These are phyloP conservation scores for Chlorokybus atmophyticus DNA, from an alignment of 139 green algal species.

Conservation along the genomic window DNA sequence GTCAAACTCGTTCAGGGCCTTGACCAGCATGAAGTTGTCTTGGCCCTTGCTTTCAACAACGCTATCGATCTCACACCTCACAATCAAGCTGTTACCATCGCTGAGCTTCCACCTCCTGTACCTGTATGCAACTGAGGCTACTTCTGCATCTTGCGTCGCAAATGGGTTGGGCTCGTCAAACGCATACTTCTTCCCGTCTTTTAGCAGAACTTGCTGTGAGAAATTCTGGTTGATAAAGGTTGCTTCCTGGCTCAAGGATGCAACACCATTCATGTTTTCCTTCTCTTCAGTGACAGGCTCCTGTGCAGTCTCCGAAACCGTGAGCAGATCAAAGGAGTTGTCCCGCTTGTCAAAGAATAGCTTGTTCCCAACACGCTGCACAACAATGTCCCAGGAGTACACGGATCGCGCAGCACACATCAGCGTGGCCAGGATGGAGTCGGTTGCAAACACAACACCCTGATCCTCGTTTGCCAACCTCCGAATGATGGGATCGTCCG, in stretches of 20 bases:
- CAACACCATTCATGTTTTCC: conserved; percentile 83
- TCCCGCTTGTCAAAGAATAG: conserved; percentile 81
- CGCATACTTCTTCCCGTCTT: conserved; percentile 27
- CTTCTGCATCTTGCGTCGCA: conserved; percentile 31
- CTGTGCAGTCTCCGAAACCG: conserved; percentile 57
- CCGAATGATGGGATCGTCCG: conserved; percentile 79
- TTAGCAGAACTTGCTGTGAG: conserved; percentile 53
- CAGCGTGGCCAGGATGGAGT: conserved; percentile 76
- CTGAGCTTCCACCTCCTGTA: conserved; percentile 73
- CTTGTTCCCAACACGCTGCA: conserved; percentile 47
- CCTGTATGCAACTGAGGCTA: conserved; percentile 34
- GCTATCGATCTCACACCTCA: conserved; percentile 82
- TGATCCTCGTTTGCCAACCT: conserved; percentile 43
- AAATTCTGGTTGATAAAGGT: conserved; percentile 88
- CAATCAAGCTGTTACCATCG: conserved; percentile 50
- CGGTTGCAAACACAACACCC: conserved; percentile 77
- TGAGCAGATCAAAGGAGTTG: conserved; percentile 69
- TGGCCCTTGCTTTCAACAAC: conserved; percentile 49
- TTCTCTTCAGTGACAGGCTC: conserved; percentile 62
- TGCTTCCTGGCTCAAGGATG: conserved; percentile 73
- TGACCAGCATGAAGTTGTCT: conserved; percentile 62
- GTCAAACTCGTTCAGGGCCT: conserved; percentile 95
- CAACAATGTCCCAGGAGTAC: conserved; percentile 84
- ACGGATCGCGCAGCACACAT: conserved; percentile 81
- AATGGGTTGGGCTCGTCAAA: conserved; percentile 67